Percentiles rank a stretch among this genome's conserved stretches.
phyloP scores from a whole-genome alignment of 2,329 filamentous ascomycete genomes.

The Ophiostoma populinum region DNA sequence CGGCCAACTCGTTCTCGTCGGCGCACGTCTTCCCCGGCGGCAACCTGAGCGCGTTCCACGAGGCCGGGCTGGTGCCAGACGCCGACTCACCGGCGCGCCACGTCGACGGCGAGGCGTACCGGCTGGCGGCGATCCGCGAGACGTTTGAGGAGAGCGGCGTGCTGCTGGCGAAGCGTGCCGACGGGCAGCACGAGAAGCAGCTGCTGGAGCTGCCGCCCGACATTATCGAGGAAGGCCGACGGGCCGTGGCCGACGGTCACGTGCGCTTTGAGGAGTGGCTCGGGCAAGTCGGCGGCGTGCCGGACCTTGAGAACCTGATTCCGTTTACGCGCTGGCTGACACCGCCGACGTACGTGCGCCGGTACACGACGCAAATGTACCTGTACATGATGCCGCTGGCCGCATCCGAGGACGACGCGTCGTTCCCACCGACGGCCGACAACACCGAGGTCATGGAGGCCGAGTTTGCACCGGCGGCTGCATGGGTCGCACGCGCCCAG shows the following conservation, averaged over 20 bases:
- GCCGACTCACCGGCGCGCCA: slow-evolving; percentile 39
- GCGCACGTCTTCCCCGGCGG: slow-evolving; percentile 95
- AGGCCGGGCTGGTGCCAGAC: slow-evolving; percentile 36
- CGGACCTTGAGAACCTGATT: slow-evolving; percentile 48
- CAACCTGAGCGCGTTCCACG: slow-evolving; percentile 60
- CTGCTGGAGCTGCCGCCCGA: slow-evolving; percentile 43
- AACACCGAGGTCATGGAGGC: slow-evolving; percentile 44
- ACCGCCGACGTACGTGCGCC: slow-evolving; percentile 49
- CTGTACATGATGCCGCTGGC: slow-evolving; percentile 64
- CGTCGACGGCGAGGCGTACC: slow-evolving; percentile 53
- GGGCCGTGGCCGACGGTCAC: slow-evolving; percentile 48
- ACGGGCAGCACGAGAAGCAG: slow-evolving; percentile 11
- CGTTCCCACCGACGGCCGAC: slow-evolving; percentile 26
- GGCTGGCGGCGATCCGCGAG: slow-evolving; percentile 73
- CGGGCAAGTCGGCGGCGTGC: slow-evolving; percentile 32
- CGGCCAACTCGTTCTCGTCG: slow-evolving; percentile 69
- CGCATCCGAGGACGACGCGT: slow-evolving; percentile 17
- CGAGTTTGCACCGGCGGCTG: slow-evolving; percentile 50
- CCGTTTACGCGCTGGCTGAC: slow-evolving; percentile 92
- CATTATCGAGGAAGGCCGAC: slow-evolving; percentile 48
- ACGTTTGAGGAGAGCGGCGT: slow-evolving; percentile 94
- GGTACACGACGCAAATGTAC: slow-evolving; percentile 96
- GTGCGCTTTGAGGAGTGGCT: slow-evolving; percentile 52
- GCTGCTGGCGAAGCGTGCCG: slow-evolving; percentile 45
- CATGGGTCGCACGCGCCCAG: slow-evolving; percentile 51